Evolutionary conservation across 176 grass and related monocot species (phyloP).

Genomic region (Tillandsia leiboldiana): DNA sequence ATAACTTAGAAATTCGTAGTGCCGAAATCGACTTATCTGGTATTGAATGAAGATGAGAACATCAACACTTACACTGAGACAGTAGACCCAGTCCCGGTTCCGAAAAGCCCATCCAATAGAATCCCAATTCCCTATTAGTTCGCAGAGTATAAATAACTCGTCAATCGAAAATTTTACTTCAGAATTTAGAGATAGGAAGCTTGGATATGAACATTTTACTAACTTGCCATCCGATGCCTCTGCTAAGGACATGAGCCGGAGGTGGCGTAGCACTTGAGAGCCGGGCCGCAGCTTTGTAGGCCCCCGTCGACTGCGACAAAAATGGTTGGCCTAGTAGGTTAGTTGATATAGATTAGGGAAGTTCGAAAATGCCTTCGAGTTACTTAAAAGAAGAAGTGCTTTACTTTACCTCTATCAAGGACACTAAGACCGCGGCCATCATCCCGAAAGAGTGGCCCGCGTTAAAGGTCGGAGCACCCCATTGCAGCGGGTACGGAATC

Average conservation of each 20-base stretch:
- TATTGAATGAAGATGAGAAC: no score
- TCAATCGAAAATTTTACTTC: constrained; percentile 7
- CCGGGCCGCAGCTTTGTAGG: constrained; percentile 80
- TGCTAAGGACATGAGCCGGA: constrained; percentile 82
- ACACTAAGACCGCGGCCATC: constrained; percentile 92
- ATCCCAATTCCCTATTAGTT: constrained; percentile 69
- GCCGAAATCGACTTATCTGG: no score
- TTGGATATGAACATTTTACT: constrained; percentile 1
- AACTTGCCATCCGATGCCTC: constrained; percentile 95
- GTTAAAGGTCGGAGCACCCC: constrained; percentile 89
- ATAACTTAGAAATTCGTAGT: neutral
- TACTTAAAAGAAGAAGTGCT: neutral
- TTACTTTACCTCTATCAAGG: constrained; percentile 66
- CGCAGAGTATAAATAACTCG: constrained; percentile 1
- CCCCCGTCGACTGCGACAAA: constrained; percentile 63
- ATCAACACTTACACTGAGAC: constrained; percentile 71
- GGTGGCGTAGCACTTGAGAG: constrained; percentile 90
- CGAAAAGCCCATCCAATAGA: constrained; percentile 76
- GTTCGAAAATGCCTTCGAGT: neutral
- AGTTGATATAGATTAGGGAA: neutral
- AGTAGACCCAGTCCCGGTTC: constrained; percentile 71
- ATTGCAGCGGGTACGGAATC: constrained; percentile 88
- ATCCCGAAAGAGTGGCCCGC: constrained; percentile 94
- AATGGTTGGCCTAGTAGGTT: constrained; percentile 7
- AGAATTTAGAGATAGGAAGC: constrained; percentile 10